Evolutionary conservation across 257 asterid species (phyloP), one percentile per base, ranked within the genome.

Genomic region (Solanum corneliomulleri): DNA sequence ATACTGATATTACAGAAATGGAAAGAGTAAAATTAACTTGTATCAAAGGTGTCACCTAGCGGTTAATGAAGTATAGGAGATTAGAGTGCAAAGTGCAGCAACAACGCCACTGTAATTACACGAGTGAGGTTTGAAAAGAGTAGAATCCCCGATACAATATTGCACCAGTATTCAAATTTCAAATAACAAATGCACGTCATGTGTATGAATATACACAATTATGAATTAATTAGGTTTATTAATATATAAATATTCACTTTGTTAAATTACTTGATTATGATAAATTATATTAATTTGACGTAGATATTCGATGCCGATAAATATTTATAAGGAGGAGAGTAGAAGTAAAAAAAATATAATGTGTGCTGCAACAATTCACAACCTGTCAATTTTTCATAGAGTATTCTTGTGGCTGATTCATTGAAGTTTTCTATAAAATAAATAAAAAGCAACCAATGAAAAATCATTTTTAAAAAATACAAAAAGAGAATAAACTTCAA

Each of bases 271-370:
- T 21, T 23, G 13, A 23, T 23, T 10, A 60, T 23, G 69, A 60
- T 60, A 60, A 60, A 60, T 23, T 60, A 60, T 60, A 60, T 60
- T 60, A 60, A 60, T 60, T 1, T 60, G 69, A 60, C 9, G 4
- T 60, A 21, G 4, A 0, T 60, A 60, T 20, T 20, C 5, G 1
- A 56, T 21, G 27, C 0, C 12, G 0, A 0, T 8, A 58, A 64
- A 11, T 66, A 2, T 27, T 66, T 66, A 25, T 12, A 15, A 7
- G 20, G 10, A 66, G 10, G n/a, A 52, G 62, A 16, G 62, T 52
- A 52, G 21, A 52, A 52, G 62, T 52, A 52, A 52, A 52, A 52
- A 52, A 52, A 52, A 31, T 27, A 27, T 27, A 27, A 27, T 27
- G 31, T 64, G 29, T 25, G 66, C 25, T 56, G n/a, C 66, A 58